phyloP scores from a whole-genome alignment of 192 early-diverging fungal species.

The Backusella circina region DNA sequence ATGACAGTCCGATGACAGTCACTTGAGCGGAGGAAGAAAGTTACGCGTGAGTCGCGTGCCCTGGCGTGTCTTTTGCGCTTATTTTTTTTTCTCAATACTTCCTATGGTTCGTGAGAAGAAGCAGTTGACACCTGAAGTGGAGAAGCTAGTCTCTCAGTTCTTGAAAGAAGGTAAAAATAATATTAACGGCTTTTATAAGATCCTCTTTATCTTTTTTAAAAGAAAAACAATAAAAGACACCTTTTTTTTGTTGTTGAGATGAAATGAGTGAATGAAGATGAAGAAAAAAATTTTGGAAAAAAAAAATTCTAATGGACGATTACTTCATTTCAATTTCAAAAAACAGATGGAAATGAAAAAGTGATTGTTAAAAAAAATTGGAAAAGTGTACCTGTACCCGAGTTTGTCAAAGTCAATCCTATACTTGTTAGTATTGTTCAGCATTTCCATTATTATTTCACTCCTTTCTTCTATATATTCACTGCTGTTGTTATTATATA shows the following conservation, averaged over 20 bases:
- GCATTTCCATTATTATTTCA: not conserved
- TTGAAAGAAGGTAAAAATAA: constrained; percentile 29
- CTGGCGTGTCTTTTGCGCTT: not conserved
- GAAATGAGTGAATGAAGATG: constrained; percentile 6
- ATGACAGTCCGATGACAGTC: not conserved
- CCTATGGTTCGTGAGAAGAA: constrained; percentile 9
- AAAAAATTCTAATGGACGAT: constrained; percentile 10
- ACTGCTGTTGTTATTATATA: not conserved
- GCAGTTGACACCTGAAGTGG: constrained; percentile 15
- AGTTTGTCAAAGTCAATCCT: constrained; percentile 8
- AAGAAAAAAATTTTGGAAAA: not conserved
- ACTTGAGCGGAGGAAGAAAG: not conserved
- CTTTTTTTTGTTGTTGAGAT: not conserved
- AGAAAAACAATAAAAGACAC: not conserved
- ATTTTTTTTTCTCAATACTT: not conserved
- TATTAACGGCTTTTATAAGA: not conserved
- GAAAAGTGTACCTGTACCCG: constrained; percentile 20
- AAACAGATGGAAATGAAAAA: not conserved
- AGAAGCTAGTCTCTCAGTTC: constrained; percentile 25
- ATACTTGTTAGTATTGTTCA: constrained; percentile 23
- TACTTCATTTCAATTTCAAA: constrained; percentile 8
- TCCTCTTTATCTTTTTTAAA: not conserved
- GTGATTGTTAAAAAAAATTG: constrained; percentile 6
- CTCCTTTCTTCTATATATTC: not conserved
- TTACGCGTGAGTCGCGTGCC: not conserved